A percentile compares a stretch with the other conserved stretches of the same genome.
These are phyloP conservation scores for Choanephora cucurbitarum DNA, from an alignment of 371 early-diverging fungal genomes.

Conservation along the genomic window DNA sequence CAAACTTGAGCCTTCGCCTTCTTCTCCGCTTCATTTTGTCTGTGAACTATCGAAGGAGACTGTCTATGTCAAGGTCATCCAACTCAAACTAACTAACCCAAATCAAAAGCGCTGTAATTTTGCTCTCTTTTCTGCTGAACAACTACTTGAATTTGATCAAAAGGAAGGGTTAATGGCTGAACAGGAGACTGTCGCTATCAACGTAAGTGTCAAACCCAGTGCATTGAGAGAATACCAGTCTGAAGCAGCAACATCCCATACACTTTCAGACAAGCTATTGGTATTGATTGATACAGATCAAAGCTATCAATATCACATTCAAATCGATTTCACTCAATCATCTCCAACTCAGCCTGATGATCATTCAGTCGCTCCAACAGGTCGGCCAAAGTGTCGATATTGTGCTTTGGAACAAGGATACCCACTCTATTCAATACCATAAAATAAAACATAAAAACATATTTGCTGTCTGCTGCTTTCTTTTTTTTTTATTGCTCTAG, in stretches of 20 bases:
- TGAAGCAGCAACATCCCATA: too few species aligned
- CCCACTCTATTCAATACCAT: constrained; percentile 11
- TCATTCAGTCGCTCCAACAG: not conserved
- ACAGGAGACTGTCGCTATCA: constrained; percentile 13
- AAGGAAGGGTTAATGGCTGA: constrained; percentile 12
- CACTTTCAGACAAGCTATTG: constrained; percentile 13
- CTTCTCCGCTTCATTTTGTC: constrained; percentile 11
- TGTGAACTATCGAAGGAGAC: constrained; percentile 14
- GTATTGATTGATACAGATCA: constrained; percentile 15
- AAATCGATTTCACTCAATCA: constrained; percentile 4
- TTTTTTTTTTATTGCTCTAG: constrained; percentile 1
- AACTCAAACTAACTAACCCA: constrained; percentile 12
- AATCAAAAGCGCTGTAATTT: constrained; percentile 3
- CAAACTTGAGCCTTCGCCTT: not conserved
- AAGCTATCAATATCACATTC: constrained; percentile 4
- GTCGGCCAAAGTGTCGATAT: constrained; percentile 19
- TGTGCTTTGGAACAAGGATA: constrained; percentile 25
- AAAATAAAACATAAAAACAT: not conserved
- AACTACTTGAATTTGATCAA: constrained; percentile 15
- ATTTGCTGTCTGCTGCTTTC: not conserved
- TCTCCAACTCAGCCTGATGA: constrained; percentile 2
- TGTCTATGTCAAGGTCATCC: constrained; percentile 16
- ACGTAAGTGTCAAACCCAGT: not conserved
- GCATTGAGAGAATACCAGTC: not conserved
- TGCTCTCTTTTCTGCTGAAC: constrained; percentile 9